Conservation (phyloP, 345 rosid genomes). For the Populus alba region DNA sequence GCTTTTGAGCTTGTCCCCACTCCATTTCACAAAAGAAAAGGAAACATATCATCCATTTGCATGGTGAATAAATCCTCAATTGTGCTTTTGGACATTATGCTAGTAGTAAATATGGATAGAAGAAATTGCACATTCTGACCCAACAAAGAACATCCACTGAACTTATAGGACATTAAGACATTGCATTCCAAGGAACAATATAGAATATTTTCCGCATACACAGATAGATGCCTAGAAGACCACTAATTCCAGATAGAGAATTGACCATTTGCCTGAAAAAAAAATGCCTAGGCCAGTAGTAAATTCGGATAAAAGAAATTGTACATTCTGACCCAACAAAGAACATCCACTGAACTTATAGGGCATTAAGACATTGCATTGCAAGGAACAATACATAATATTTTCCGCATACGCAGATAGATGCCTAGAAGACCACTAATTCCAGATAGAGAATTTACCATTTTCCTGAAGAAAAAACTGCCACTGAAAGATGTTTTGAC, state of each 20-base stretch:
- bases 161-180: not conserved
- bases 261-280: no score
- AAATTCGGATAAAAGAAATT: not conserved
- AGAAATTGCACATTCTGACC: not conserved
- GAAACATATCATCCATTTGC: not conserved
- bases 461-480: not conserved
- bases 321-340: not conserved
- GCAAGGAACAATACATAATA: not conserved
- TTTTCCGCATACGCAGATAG: not conserved
- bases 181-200: not conserved
- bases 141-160: not conserved
- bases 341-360: not conserved
- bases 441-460: not conserved
- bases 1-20: not conserved
- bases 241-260: no score
- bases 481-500: not conserved
- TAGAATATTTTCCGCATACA: not conserved
- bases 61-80: not conserved
- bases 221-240: not conserved
- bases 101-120: not conserved
- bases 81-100: not conserved
- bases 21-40: not conserved
- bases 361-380: not conserved
- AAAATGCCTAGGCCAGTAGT: not conserved
- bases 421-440: not conserved